Base-by-base conservation (phyloP, 2,329 filamentous ascomycete genomes). In the Colletotrichum sp. region DNA sequence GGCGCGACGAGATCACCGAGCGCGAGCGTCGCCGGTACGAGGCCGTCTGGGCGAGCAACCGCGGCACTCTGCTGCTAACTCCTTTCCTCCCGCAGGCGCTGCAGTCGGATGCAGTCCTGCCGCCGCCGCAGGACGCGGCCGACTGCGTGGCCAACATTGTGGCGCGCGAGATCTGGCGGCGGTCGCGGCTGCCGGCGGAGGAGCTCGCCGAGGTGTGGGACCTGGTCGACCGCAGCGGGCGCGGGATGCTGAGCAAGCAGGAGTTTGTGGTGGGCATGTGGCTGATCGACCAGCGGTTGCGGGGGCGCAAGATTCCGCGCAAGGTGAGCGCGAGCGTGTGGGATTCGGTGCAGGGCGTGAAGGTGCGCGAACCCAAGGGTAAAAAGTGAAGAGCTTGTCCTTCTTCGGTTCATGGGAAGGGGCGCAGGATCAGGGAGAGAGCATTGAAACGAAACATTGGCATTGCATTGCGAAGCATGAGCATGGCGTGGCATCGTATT, bases 241-340 rank as follows among this genome's bases (percentile, higher is more conserved):
- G 84, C 16, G 93, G 93, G 2, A 86, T 89, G 78, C 84, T 97
- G 70, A 87, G 85, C 71, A 90, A 91, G 80, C 89, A 93, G 71
- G 93, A 96, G 85, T 97, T 97, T 82, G 93, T 97, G 0, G 94
- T 96, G 2, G 95, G 95, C 12, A 89, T 95, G 86, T 97, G 95
- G 94, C 85, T 97, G 65, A 91, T 97, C 43, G 95, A 97, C 82
- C 94, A 96, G 87, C 87, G 94, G 75, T 85, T 97, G n/a, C 92
- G 94, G 78, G 95, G 95, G 2, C 87, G 94, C 75, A 97, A 97
- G 86, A 87, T 96, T 24, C 95, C 95, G 0, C 86, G 89, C 16
- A 91, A 90, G 79, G 93, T 96, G 12, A 89, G 89, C 67, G 91
- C 93, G 66, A 95, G 93, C 80, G 93, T 96, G 7, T 97, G 95